Percentiles rank a stretch among this genome's conserved stretches.
Evolutionary conservation across 2,329 filamentous ascomycete genomes (phyloP).

Genomic region (Microsporum canis): DNA sequence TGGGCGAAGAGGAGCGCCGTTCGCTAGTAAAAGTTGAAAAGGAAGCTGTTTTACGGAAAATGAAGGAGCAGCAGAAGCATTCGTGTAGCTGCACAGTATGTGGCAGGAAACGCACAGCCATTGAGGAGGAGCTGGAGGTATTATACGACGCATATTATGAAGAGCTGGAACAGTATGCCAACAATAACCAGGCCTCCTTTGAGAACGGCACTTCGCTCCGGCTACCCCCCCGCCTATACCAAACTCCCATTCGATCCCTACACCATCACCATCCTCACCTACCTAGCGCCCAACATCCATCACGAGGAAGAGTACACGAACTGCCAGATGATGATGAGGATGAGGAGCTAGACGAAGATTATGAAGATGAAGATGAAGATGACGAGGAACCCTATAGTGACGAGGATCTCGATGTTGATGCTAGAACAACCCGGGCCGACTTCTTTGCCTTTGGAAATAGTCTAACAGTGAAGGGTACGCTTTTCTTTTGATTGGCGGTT

Average conservation of each 20-base stretch:
- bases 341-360: slow-evolving; percentile 38
- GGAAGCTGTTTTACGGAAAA: slow-evolving; percentile 93
- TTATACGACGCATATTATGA: slow-evolving; percentile 98
- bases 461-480: slow-evolving; percentile 74
- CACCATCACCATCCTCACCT: slow-evolving; percentile 46
- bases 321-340: slow-evolving; percentile 43
- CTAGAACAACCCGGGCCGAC: slow-evolving; percentile 57
- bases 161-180: slow-evolving; percentile 93
- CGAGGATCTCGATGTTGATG: slow-evolving; percentile 50
- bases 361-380: slow-evolving; percentile 54
- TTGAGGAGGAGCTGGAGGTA: slow-evolving; percentile 94
- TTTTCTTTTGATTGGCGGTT: not conserved
- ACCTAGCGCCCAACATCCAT: slow-evolving; percentile 50
- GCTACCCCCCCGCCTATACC: slow-evolving; percentile 52
- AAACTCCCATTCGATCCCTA: slow-evolving; percentile 44
- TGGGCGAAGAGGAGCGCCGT: slow-evolving; percentile 89
- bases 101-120: slow-evolving; percentile 87
- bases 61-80: slow-evolving; percentile 99
- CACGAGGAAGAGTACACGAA: slow-evolving; percentile 58
- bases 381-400: slow-evolving; percentile 58
- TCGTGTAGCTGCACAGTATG: slow-evolving; percentile 98
- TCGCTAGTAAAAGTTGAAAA: slow-evolving; percentile 97
- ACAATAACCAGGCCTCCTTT: slow-evolving; percentile 56
- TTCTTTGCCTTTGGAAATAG: slow-evolving; percentile 98
- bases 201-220: slow-evolving; percentile 54